These are phyloP conservation scores for Pestalotiopsis sp. DNA, from an alignment of 2,329 filamentous ascomycete genomes.

Conservation along the genomic window DNA sequence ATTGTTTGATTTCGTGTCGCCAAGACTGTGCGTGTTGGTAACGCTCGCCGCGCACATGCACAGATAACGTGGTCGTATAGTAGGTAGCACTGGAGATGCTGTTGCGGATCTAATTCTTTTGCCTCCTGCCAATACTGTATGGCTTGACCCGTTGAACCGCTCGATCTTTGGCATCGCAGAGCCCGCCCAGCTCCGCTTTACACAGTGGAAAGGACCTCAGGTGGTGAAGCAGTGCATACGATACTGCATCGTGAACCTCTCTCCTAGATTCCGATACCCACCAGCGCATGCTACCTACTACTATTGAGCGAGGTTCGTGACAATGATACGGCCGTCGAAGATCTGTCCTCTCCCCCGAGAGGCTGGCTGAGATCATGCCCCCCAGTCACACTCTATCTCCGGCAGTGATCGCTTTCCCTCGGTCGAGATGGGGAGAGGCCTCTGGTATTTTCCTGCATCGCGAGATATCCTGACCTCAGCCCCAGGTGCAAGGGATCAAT, in stretches of 20 bases:
- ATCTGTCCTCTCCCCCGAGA: neutral
- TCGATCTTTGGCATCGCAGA: neutral
- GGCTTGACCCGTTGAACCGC: neutral
- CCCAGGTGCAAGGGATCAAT: neutral
- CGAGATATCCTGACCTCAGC: neutral
- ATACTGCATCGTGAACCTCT: neutral
- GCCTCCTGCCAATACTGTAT: slow-evolving; percentile 11
- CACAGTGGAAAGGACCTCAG: neutral
- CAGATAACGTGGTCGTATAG: neutral
- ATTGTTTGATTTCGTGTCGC: neutral
- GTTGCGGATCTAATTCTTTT: neutral
- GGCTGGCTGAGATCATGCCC: neutral
- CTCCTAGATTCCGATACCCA: neutral
- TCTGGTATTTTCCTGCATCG: neutral
- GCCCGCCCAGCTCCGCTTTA: neutral
- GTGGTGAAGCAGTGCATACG: neutral
- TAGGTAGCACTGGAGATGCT: neutral
- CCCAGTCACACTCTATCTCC: neutral
- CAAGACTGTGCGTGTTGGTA: neutral
- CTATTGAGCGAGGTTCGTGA: neutral
- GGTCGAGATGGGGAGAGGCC: neutral
- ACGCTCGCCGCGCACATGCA: neutral
- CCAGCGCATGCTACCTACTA: neutral
- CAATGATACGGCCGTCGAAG: neutral
- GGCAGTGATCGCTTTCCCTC: neutral